Conservation (phyloP, 176 grass and related monocot species). For the Dendrocalamus sinicus region DNA sequence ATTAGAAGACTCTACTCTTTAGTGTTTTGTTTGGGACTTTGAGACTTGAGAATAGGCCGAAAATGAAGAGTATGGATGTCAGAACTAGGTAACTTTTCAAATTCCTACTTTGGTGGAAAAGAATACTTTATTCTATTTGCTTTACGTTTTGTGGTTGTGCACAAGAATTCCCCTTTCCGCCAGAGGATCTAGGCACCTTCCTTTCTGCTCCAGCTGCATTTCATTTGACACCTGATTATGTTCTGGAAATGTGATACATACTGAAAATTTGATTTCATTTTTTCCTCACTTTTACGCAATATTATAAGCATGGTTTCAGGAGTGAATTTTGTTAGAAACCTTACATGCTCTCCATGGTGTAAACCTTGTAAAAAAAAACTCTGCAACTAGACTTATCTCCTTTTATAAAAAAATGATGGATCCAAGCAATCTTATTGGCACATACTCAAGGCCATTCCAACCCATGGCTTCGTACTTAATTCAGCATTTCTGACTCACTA, state of each 20-base stretch:
- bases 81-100: not conserved
- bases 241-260: not conserved
- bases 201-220: not conserved
- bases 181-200: not conserved
- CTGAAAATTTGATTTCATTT: not conserved
- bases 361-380: not conserved
- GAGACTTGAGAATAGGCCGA: not conserved
- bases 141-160: not conserved
- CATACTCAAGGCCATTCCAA: not conserved
- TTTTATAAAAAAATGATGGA: not conserved
- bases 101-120: not conserved
- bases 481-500: not conserved
- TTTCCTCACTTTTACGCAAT: not conserved
- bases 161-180: not conserved
- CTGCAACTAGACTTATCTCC: not conserved
- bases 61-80: not conserved
- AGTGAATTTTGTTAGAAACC: not conserved
- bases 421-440: not conserved
- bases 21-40: not conserved
- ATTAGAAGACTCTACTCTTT: not conserved
- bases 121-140: not conserved
- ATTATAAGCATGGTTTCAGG: not conserved
- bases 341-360: not conserved
- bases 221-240: not conserved
- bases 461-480: not conserved